Base-by-base conservation (phyloP, 768 basidiomycete genomes). In the Suillus clintonianus region DNA sequence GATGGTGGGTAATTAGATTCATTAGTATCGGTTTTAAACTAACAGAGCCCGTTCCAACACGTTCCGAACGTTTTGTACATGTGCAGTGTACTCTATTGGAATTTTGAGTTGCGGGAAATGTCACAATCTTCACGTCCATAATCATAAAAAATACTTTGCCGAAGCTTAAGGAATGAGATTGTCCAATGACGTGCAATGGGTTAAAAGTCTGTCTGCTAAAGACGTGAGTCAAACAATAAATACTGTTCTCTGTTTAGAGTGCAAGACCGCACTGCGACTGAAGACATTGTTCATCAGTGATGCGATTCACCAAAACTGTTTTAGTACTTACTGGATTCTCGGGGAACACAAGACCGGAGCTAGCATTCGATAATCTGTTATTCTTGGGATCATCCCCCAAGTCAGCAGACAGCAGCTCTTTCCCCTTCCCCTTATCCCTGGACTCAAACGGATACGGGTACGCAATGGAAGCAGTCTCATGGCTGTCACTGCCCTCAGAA, bases 191-290 rank as follows among this genome's bases (percentile, higher is more conserved):
- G 14, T 39, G 22, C 47, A 22, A 43, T 22, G n/a, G 6, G 19
- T 39, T 41, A 27, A 57, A 24, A 39, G 9, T 6, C 10, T 57
- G 11, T 6, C 2, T 6, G 30, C 15, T 17, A 19, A 15, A 47
- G 11, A n/a, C n/a, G 34, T 8, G n/a, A 13, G n/a, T 1, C 9
- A 22, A 10, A 9, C 37, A 17, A 39, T 39, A 39, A 56, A 57
- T 17, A 27, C 17, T 41, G 34, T 27, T 13, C 17, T 41, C 24
- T 57, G 36, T 24, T 24, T 41, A 57, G 17, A 64, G 39, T 55
- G 64, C 64, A 39, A 64, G 30, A 43, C 64, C 64, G 13, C 64
- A 64, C 43, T 64, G 51, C 5, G 61, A 62, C 64, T 64, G 54
- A 39, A 22, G 17, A 24, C 17, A 57, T 24, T 19, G 45, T 39